phyloP scores from a whole-genome alignment of 345 rosid genomes.

The Eucalyptus pauciflora region DNA sequence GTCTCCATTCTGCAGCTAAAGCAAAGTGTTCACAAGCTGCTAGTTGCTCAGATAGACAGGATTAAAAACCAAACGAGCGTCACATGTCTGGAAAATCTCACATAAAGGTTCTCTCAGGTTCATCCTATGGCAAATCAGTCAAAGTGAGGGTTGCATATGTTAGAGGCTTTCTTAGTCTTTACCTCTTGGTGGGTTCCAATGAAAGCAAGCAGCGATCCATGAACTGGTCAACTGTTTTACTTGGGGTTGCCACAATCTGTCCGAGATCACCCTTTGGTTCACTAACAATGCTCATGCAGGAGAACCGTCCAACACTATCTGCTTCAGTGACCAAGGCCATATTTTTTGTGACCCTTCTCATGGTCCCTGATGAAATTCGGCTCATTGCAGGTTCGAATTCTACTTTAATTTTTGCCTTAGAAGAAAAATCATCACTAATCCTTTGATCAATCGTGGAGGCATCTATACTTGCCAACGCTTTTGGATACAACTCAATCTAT shows the following conservation, averaged over 20 bases:
- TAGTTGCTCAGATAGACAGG: conserved; percentile 46
- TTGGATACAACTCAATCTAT: not conserved
- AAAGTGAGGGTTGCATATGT: not conserved
- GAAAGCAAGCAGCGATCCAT: not conserved
- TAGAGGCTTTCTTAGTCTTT: not conserved
- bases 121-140: not conserved
- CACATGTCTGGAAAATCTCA: not conserved
- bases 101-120: not conserved
- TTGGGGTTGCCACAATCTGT: not conserved
- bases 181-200: not conserved
- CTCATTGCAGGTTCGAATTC: not conserved
- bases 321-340: not conserved
- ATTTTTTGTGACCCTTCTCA: not conserved
- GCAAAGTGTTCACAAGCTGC: conserved; percentile 35
- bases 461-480: not conserved
- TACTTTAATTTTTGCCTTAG: not conserved
- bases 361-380: not conserved
- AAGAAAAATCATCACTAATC: not conserved
- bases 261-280: not conserved
- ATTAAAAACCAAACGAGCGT: conserved; percentile 12
- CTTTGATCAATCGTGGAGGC: not conserved
- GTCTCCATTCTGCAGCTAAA: conserved; percentile 38
- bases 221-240: not conserved
- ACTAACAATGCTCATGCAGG: not conserved
- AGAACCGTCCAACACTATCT: not conserved